Evolutionary conservation across 2,329 filamentous ascomycete genomes (phyloP), one percentile per base, ranked within the genome.

Genomic region (Aspergillus costaricaensis): DNA sequence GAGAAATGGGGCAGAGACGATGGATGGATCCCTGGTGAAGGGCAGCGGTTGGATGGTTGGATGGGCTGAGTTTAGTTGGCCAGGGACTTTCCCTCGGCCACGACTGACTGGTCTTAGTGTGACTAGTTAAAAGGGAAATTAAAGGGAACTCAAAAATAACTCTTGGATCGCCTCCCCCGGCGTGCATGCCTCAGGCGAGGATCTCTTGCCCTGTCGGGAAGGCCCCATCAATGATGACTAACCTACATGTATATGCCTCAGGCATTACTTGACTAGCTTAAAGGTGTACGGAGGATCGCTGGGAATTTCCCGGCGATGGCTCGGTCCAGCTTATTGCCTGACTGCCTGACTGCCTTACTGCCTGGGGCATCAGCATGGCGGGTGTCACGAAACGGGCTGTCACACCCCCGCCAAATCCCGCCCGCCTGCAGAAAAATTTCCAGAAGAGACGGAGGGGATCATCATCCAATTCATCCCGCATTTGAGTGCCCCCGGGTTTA

Each of bases 111-210:
- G 32, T 36, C 32, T 36, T 36, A 36, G 32, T 36, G 10, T 14
- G 32, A 36, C 32, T 36, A 36, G 32, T 36, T 14, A 14, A 64
- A 55, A 60, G 60, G 61, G n/a, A n/a, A 62, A 62, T 32, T 12
- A 14, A 64, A 55, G 62, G 60, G 61, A 62, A 62, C 62, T 59
- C 57, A 61, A 61, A 62, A 59, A 55, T 57, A 58, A 63, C 63
- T 58, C 48, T 30, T 30, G 27, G 53, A 52, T 19, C 58, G 44
- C 32, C 15, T 49, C 15, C n/a, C 39, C 39, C 15, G 23, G 23
- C 21, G 21, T 49, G 44, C 41, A 23, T 62, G 65, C 61, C 65
- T 67, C 55, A 67, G 60, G 63, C 60, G 41, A 51, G 57, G 39
- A 41, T 53, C 57, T 51, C 49, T 21, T 49, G 44, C 41, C 41